These are phyloP conservation scores for Lactuca saligna DNA, from an alignment of 129 eudicot genomes.

Conservation along the genomic window DNA sequence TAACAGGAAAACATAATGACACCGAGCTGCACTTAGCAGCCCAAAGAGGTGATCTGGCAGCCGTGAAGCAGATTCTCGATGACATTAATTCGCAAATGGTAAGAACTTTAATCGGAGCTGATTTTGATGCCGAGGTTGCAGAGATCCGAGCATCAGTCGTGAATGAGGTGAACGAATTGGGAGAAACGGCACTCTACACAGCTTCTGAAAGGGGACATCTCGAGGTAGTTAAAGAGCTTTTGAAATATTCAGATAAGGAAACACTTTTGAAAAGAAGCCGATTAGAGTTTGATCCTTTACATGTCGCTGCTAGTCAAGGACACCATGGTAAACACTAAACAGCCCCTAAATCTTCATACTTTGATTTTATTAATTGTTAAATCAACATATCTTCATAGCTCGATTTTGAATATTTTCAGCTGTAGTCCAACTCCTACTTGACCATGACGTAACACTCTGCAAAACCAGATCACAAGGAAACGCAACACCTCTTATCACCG, in stretches of 20 bases:
- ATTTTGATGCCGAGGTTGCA: slow-evolving; percentile 69
- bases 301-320: slow-evolving; percentile 76
- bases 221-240: slow-evolving; percentile 67
- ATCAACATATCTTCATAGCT: background rate
- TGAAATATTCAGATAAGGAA: slow-evolving; percentile 64
- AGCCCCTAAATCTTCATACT: background rate
- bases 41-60: slow-evolving; percentile 69
- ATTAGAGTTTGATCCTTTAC: slow-evolving; percentile 64
- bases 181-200: slow-evolving; percentile 58
- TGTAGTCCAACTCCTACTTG: slow-evolving; percentile 61
- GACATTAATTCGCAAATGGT: slow-evolving; percentile 63
- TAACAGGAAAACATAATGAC: slow-evolving; percentile 74
- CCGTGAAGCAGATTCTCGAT: slow-evolving; percentile 63
- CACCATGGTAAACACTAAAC: slow-evolving; percentile 55
- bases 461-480: slow-evolving; percentile 58
- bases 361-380: background rate
- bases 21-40: slow-evolving; percentile 84
- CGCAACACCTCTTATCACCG: slow-evolving; percentile 69
- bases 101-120: slow-evolving; percentile 58
- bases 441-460: slow-evolving; percentile 56
- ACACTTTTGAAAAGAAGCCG: slow-evolving; percentile 42
- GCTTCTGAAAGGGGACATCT: slow-evolving; percentile 74
- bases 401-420: slow-evolving; percentile 37
- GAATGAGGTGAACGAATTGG: slow-evolving; percentile 65
- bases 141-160: slow-evolving; percentile 64